These are phyloP conservation scores for Angophora floribunda DNA, from an alignment of 345 rosid species.

Conservation along the genomic window DNA sequence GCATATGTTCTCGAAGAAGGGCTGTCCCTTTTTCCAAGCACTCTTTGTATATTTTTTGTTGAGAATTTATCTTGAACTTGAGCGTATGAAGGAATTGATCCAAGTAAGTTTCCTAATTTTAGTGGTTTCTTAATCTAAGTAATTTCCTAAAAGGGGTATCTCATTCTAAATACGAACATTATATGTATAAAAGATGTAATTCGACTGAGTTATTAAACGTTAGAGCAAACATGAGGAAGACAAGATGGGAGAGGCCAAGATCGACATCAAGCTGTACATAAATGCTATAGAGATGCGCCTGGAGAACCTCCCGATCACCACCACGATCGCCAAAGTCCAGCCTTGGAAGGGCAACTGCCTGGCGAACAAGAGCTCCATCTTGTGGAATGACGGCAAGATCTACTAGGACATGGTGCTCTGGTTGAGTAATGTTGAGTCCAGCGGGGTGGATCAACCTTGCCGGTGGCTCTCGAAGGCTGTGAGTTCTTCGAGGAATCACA, in stretches of 20 bases:
- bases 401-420: constrained; percentile 49
- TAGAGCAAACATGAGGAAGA: constrained; percentile 8
- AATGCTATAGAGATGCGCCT: constrained; percentile 36
- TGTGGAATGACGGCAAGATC: constrained; percentile 35
- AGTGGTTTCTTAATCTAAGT: no score
- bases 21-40: background rate
- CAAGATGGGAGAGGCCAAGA: constrained; percentile 69
- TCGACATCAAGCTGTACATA: constrained; percentile 49
- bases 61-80: no score
- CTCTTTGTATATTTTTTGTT: no score
- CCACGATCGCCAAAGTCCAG: constrained; percentile 34
- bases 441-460: constrained; percentile 57
- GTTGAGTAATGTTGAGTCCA: constrained; percentile 45
- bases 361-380: constrained; percentile 41
- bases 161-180: no score
- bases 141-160: no score
- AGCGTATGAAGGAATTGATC: no score
- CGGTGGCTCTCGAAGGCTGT: background rate
- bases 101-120: no score
- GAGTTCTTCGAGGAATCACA: background rate
- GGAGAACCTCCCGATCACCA: constrained; percentile 36
- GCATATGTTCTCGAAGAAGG: background rate
- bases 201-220: no score
- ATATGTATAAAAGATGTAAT: no score
- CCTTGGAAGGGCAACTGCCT: constrained; percentile 40